Evolutionary conservation across 805 yeast genomes (phyloP).

Genomic region (Debaryomyces tyrocola): DNA sequence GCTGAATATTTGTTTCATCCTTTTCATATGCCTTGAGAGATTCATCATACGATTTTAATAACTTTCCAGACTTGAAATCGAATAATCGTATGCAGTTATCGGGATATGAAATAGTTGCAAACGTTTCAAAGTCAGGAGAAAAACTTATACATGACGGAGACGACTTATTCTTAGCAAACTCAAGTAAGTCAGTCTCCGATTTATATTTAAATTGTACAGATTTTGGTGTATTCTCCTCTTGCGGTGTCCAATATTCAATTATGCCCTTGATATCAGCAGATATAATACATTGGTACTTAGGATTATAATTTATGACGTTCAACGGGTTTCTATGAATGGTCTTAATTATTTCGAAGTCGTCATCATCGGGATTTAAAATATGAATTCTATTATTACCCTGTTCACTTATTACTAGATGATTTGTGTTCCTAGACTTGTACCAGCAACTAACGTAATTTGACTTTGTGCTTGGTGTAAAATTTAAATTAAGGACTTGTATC

Average conservation of each 20-base stretch:
- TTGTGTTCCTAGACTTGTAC: slow-evolving; percentile 8
- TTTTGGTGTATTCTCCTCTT: slow-evolving; percentile 6
- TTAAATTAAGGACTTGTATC: slow-evolving; percentile 17
- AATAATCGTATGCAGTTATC: slow-evolving; percentile 32
- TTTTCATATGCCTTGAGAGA: slow-evolving; percentile 5
- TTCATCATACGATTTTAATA: slow-evolving; percentile 8
- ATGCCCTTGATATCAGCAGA: slow-evolving; percentile 21
- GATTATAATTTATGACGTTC: slow-evolving; percentile 9
- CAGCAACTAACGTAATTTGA: slow-evolving; percentile 11
- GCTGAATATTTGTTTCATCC: not conserved
- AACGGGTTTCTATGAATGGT: slow-evolving; percentile 14
- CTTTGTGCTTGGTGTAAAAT: slow-evolving; percentile 12
- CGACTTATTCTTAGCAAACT: slow-evolving; percentile 30
- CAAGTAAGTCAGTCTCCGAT: slow-evolving; percentile 37
- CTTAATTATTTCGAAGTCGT: slow-evolving; percentile 4
- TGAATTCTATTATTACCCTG: slow-evolving; percentile 8
- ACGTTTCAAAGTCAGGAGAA: slow-evolving; percentile 22
- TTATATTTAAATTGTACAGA: slow-evolving; percentile 29
- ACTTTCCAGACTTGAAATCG: slow-evolving; percentile 32
- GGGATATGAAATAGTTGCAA: slow-evolving; percentile 29
- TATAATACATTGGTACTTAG: slow-evolving; percentile 14
- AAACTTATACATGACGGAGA: slow-evolving; percentile 17
- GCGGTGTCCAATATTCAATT: slow-evolving; percentile 21
- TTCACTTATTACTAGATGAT: slow-evolving; percentile 12
- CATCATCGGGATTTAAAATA: slow-evolving; percentile 12